Base-by-base conservation (phyloP, 371 early-diverging fungal genomes). In the Dichotomocladium elegans region DNA sequence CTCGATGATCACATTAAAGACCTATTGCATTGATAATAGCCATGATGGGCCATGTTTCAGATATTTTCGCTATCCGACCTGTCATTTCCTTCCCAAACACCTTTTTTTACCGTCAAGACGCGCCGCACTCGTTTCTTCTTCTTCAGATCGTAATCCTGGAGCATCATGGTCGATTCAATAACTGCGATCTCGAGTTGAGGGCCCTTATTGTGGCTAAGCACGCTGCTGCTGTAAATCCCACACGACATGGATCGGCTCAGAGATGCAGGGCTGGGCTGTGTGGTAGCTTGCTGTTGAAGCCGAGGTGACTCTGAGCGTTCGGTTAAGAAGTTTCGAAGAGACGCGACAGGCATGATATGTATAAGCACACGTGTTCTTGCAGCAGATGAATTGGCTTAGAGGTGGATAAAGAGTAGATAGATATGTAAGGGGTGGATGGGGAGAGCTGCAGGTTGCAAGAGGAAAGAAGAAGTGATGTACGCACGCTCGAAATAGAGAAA, bases 1-100 rank as follows among this genome's bases (percentile, higher is more conserved):
- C 50, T 83, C 81, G 9, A 80, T 70, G 41, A 81, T 72, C 21
- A 83, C 63, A 29, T 71, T 80, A 47, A 79, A 83, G 1, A 81
- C 79, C 83, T 82, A 60, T 10, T 52, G 59, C 53, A 53, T 62
- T 27, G 53, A 37, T 40, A 53, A 28, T 15, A 47, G 31, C 17
- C n/a, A 33, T 51, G 40, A 49, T 48, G 49, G 56, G 56, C 56
- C 29, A 56, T 47, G 56, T 56, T 56, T 56, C 56, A 56, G 56
- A 49, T 48, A 40, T 55, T 56, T n/a, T 56, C 43, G 44, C 17
- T 47, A 61, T 19, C 61, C 51, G 51, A 52, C 43, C 19, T 26
- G 15, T 19, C 21, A 11, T 41, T 8, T 15, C 21, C 2, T 41
- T 19, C 25, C n/a, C n/a, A n/a, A n/a, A n/a, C n/a, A n/a, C n/a